Evolutionary conservation across 1,284 basidiomycete genomes (phyloP), one percentile per base, ranked within the genome.

Genomic region (Peniophora sp.): DNA sequence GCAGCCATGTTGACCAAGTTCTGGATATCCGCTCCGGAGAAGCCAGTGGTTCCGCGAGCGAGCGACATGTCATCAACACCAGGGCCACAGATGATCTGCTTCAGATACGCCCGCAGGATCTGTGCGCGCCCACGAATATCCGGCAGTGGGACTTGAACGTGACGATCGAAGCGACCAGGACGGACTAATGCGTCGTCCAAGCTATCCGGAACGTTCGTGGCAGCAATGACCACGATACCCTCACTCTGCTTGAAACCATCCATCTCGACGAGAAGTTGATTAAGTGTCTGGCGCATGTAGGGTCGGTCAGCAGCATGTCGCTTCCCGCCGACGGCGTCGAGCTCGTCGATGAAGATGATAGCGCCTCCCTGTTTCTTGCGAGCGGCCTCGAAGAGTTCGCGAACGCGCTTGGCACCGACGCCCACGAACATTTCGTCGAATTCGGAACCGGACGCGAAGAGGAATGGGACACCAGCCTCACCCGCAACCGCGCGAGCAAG

Each of bases 371-470:
- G 37, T 64, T 93, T 92, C 70, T 97, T 96, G 53, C 94, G 83
- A 17, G 97, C 97, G 10, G 93, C 85, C 22, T 90, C 87, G 62
- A 99, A 99, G 8, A 99, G 81, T 57, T 99, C 97, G 36, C 97
- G 83, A 27, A 99, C 92, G 24, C 97, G 86, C 67, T 97, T 96
- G 27, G 97, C 96, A 52, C 93, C 93, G 46, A 96, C 92, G 52
- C 93, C 93, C 50, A 97, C 94, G 64, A 92, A 94, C 85, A 97
- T 96, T 66, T 99, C 96, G 65, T 99, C 97, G 57, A 99, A 97
- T 63, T 97, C 93, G 46, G 93, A 95, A 14, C 92, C 93, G 43
- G 88, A 90, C 43, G 89, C 85, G 60, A 88, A 92, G 65, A 94
- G 85, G 73, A 94, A 94, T 2, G 90, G 89, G 14, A 97, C 94